Evolutionary conservation across 208 protist species (phyloP).

Genomic region (Polymyxa betae): DNA sequence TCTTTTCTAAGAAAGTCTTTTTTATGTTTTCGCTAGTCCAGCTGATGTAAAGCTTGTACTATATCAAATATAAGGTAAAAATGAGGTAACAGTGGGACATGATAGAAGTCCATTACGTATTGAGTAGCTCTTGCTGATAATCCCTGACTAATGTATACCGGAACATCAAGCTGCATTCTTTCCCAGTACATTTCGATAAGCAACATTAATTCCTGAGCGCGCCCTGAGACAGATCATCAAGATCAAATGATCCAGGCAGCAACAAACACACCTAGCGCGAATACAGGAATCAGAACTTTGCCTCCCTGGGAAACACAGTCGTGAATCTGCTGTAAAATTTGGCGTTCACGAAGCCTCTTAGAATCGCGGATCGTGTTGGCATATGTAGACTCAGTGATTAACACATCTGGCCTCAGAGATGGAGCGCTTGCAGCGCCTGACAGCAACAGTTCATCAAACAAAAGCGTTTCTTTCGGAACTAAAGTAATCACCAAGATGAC

Average conservation of each 20-base stretch:
- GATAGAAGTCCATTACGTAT: conserved; percentile 69
- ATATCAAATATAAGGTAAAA: neutral
- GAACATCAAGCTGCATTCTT: conserved; percentile 76
- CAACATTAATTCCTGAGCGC: conserved; percentile 85
- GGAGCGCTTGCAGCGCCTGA: conserved; percentile 31
- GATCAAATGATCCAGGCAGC: neutral
- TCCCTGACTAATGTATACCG: conserved; percentile 84
- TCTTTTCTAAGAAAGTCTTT: conserved; percentile 72
- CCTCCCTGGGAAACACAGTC: conserved; percentile 74
- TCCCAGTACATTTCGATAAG: conserved; percentile 87
- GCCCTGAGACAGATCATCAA: neutral
- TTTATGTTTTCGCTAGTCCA: conserved; percentile 90
- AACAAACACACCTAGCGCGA: conserved; percentile 79
- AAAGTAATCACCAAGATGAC: conserved; percentile 78
- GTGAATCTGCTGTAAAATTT: conserved; percentile 83
- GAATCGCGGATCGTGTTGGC: conserved; percentile 85
- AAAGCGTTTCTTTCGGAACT: no score
- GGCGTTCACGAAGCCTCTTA: conserved; percentile 81
- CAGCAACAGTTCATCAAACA: no score
- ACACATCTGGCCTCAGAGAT: conserved; percentile 75
- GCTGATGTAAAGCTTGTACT: conserved; percentile 84
- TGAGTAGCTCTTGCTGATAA: conserved; percentile 74
- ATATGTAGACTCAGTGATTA: conserved; percentile 88
- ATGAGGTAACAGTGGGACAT: neutral
- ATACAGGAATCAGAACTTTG: conserved; percentile 84